These are phyloP conservation scores for Echinochloa phyllopogon DNA, from an alignment of 176 grass and related monocot genomes.

Conservation along the genomic window DNA sequence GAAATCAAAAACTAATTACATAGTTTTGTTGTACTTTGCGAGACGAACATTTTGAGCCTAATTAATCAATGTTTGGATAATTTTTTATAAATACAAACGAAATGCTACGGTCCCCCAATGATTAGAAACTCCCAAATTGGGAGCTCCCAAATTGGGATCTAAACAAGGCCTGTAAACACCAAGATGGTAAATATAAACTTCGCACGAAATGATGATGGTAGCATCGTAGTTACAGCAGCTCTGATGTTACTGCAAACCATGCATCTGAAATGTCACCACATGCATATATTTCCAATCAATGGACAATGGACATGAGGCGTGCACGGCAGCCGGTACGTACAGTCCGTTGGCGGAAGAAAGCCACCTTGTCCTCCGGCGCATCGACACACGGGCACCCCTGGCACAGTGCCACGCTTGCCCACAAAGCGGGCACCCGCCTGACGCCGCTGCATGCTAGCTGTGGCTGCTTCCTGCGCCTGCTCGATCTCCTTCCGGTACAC, in stretches of 20 bases:
- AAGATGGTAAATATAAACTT: too few species aligned
- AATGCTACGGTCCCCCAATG: too few species aligned
- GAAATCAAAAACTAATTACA: too few species aligned
- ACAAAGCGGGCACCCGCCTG: neutral
- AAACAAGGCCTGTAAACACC: too few species aligned
- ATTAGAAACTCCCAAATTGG: too few species aligned
- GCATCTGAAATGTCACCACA: neutral
- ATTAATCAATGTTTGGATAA: too few species aligned
- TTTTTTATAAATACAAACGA: too few species aligned
- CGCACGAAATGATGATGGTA: too few species aligned
- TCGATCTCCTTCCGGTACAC: conserved; percentile 10
- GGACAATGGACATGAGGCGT: conserved; percentile 15
- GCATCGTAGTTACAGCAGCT: too few species aligned
- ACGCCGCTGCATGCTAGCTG: conserved; percentile 35
- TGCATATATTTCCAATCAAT: neutral
- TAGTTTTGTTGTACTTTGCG: too few species aligned
- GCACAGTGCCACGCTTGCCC: neutral
- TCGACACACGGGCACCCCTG: conserved; percentile 27
- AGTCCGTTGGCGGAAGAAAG: conserved; percentile 28
- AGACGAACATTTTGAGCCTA: too few species aligned
- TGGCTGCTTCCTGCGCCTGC: conserved; percentile 28
- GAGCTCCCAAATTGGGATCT: too few species aligned
- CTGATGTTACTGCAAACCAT: neutral
- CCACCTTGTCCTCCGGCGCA: conserved; percentile 39
- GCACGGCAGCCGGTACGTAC: neutral